Evolutionary conservation across 208 protist species (phyloP).

Genomic region (Zelonia costaricensis): DNA sequence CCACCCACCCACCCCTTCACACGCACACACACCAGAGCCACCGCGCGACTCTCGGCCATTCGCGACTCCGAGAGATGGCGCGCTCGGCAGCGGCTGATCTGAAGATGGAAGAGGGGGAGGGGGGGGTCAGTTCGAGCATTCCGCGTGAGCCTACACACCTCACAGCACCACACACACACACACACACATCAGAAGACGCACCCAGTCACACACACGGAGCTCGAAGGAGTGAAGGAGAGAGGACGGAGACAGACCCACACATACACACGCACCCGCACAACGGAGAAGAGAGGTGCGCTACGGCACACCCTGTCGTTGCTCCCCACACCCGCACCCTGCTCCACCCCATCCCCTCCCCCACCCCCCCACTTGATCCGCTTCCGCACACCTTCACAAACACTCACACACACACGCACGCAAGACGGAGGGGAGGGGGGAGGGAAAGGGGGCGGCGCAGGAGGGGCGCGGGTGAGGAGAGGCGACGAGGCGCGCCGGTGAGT

Average conservation of each 20-base stretch:
- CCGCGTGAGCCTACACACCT: too few relatives aligned
- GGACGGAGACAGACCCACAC: neutral
- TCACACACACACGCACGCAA: neutral
- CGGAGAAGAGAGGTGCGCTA: neutral
- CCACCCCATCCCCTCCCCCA: neutral
- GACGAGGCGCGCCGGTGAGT: neutral
- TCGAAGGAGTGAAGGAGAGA: neutral
- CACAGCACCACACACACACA: too few relatives aligned
- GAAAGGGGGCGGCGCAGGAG: neutral
- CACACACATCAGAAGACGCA: neutral
- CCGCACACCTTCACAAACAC: neutral
- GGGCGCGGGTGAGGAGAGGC: neutral
- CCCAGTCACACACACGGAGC: neutral
- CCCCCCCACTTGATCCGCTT: neutral
- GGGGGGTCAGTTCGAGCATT: too few relatives aligned
- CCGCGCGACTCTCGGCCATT: too few relatives aligned
- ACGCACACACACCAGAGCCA: too few relatives aligned
- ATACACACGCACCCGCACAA: neutral
- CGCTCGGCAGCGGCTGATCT: too few relatives aligned
- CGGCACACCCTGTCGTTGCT: too few relatives aligned
- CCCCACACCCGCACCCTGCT: too few relatives aligned
- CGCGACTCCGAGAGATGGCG: too few relatives aligned
- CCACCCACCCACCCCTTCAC: too few relatives aligned
- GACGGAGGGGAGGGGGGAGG: neutral
- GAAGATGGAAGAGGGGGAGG: too few relatives aligned